These are phyloP conservation scores for Metrosideros polymorpha DNA, from an alignment of 441 rosid species.

Conservation along the genomic window DNA sequence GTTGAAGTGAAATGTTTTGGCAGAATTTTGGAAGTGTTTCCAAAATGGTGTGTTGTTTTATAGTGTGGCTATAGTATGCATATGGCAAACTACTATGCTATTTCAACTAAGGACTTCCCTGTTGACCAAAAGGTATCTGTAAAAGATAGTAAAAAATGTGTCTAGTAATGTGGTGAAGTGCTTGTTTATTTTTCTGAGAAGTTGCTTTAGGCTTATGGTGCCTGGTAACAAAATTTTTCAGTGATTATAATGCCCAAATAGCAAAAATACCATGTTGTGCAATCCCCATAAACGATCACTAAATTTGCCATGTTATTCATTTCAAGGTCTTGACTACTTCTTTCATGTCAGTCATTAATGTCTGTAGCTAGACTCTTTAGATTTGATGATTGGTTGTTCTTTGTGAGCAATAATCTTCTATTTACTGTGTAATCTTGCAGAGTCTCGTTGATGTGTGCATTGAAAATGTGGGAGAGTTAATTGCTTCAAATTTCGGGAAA, in stretches of 20 bases:
- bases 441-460: conserved; percentile 55
- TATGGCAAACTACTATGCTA: not conserved
- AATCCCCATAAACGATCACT: not conserved
- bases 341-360: not conserved
- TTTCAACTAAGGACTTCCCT: not conserved
- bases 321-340: not conserved
- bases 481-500: conserved; percentile 70
- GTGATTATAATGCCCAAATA: not conserved
- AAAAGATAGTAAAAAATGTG: not conserved
- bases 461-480: conserved; percentile 60
- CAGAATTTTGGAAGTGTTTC: not conserved
- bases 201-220: not conserved
- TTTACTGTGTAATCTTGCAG: conserved; percentile 33
- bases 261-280: not conserved
- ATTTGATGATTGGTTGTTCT: not conserved
- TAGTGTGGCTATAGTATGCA: not conserved
- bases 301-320: not conserved
- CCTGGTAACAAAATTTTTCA: not conserved
- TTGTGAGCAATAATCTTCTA: not conserved
- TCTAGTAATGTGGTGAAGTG: not conserved
- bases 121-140: not conserved
- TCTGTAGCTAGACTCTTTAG: not conserved
- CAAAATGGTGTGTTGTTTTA: not conserved
- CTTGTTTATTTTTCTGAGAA: not conserved
- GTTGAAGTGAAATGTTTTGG: not conserved